Evolutionary conservation across 164 flowering plant species (phyloP), one percentile per base, ranked within the genome.

Genomic region (Magnolia sinica): DNA sequence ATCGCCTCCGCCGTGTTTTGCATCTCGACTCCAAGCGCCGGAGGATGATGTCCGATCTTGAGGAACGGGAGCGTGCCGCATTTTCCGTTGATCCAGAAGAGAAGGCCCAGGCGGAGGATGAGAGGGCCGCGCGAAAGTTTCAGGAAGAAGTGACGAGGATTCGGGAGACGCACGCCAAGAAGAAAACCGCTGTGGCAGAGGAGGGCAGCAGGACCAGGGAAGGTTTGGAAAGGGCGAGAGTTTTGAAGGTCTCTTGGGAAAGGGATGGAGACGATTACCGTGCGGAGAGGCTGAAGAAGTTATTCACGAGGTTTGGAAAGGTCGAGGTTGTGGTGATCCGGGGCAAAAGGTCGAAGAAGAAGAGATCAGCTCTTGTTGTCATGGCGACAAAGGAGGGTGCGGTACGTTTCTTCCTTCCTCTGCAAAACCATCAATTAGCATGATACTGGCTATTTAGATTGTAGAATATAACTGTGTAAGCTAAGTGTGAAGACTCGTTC

Each of bases 191-290:
- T 8, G 24, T 29, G 19, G 51, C 83, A 4, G 63, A 7, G 76
- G 70, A 23, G 23, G 73, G 75, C 16, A 31, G 81, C 70, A 22
- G 37, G 23, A 76, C 72, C 58, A 81, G 80, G 8, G 78, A 29
- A 24, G 71, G 27, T 0, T 24, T 24, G 27, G 94, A 93, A 45
- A 83, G 85, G 76, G 88, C 83, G 70, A 91, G 77, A 82, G 81
- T 87, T 58, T 85, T 95, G 71, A 93, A 93, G 76, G 98, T 93
- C 29, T 87, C 90, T 4, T 95, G 98, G 98, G 92, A 87, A 69
- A 87, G 85, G 70, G 74, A 20, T 31, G 88, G 86, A 22, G 84
- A 85, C 70, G 92, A 79, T 71, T 95, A 92, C 71, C 80, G 83
- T 61, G 87, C 88, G 7, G 80, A 82, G 76, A 84, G 84, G 72